These are phyloP conservation scores for Ophiorrhiza pumila DNA, from an alignment of 257 asterid genomes.

Conservation along the genomic window DNA sequence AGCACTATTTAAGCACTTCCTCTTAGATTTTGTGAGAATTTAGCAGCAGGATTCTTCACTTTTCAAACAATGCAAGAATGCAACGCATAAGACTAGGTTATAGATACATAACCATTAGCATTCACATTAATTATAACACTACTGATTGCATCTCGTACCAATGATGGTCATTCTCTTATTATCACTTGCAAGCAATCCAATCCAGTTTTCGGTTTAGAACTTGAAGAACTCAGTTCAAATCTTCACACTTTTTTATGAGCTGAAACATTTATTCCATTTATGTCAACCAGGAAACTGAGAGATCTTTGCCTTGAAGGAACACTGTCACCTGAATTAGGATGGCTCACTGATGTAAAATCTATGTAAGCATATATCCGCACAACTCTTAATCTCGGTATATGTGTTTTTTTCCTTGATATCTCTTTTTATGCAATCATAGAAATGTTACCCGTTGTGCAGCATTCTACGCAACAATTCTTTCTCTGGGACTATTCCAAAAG, in stretches of 20 bases:
- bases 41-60: not conserved
- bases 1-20: not conserved
- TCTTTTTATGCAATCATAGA: not conserved
- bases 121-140: not conserved
- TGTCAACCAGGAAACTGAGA: slow-evolving; percentile 27
- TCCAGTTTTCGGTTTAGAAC: not conserved
- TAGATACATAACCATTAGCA: not conserved
- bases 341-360: slow-evolving; percentile 24
- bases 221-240: not conserved
- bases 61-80: not conserved
- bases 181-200: not conserved
- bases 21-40: not conserved
- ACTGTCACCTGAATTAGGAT: slow-evolving; percentile 27
- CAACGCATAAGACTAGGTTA: not conserved
- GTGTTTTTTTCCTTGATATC: not conserved
- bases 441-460: slow-evolving; percentile 12
- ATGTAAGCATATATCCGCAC: slow-evolving; percentile 17
- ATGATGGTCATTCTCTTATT: not conserved
- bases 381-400: not conserved
- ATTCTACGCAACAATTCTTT: slow-evolving; percentile 35
- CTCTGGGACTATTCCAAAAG: slow-evolving; percentile 27
- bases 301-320: slow-evolving; percentile 37
- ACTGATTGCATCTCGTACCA: not conserved
- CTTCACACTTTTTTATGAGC: not conserved
- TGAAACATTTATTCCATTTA: not conserved